These are phyloP conservation scores for Pseudocercospora eumusae DNA, from an alignment of 2,329 filamentous ascomycete genomes.

Conservation along the genomic window DNA sequence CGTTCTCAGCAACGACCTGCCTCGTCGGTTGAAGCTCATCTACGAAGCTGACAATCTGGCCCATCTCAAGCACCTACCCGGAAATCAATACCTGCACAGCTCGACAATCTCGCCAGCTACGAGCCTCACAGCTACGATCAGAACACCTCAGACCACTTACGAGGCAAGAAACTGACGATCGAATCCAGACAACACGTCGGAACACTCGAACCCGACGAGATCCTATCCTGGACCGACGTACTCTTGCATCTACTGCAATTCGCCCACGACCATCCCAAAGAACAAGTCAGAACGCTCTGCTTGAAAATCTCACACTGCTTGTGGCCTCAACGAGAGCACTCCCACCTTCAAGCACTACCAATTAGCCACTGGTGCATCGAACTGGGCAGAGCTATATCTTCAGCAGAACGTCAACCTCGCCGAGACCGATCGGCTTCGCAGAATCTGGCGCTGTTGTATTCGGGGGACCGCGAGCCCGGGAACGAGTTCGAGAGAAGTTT, in stretches of 20 bases:
- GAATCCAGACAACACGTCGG: constrained; percentile 38
- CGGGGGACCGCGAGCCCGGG: background rate
- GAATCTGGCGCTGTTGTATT: background rate
- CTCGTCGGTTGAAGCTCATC: constrained; percentile 19
- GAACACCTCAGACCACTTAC: background rate
- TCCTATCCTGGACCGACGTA: constrained; percentile 36
- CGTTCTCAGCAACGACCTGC: constrained; percentile 12
- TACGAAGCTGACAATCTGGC: constrained; percentile 14
- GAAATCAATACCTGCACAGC: background rate
- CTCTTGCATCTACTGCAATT: constrained; percentile 15
- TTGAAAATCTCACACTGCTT: constrained; percentile 1
- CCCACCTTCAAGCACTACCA: background rate
- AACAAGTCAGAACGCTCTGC: constrained; percentile 9
- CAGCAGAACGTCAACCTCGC: constrained; percentile 1
- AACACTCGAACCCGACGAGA: constrained; percentile 29
- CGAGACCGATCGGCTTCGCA: background rate
- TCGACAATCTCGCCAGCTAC: constrained; percentile 19
- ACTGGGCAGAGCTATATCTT: constrained; percentile 5
- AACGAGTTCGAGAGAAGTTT: constrained; percentile 22
- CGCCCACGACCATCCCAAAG: constrained; percentile 15
- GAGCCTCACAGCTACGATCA: background rate
- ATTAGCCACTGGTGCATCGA: background rate
- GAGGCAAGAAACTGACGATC: constrained; percentile 30
- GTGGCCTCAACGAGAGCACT: background rate
- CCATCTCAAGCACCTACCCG: constrained; percentile 15